Evolutionary conservation across 768 basidiomycete genomes (phyloP), one percentile per base, ranked within the genome.

Genomic region (Mycena kentingensis): DNA sequence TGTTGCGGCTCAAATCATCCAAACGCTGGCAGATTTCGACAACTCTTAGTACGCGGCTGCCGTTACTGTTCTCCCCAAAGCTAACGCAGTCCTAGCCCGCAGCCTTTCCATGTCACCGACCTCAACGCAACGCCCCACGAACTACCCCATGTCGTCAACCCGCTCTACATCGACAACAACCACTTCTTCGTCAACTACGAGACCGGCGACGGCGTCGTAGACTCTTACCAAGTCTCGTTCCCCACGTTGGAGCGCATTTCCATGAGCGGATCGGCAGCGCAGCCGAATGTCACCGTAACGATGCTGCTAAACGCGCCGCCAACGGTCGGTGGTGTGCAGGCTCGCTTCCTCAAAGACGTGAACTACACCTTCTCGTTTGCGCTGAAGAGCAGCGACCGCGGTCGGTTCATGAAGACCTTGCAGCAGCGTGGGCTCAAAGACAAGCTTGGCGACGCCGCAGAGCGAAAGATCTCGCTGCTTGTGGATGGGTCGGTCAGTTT

Each of bases 391-490:
- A n/a, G 24, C 3, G 54, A 55, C 15, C 37, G 26, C 24, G 43
- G n/a, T 24, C 46, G 34, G 4, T 58, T 63, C 22, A 15, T 59
- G 32, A 39, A 58, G 28, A n/a, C 52, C 34, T 28, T 63, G 2
- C 50, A 44, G 18, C 54, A 48, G 8, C 31, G 62, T 18, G 62
- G 60, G n/a, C 6, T 54, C 39, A 59, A 51, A 54, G 47, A 46
- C 36, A 25, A 57, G 26, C 27, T 60, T 16, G 49, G 54, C 35
- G 49, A 35, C 27, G 39, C 51, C 5, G 27, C 36, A 29, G 55
- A 54, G 18, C 51, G 52, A 18, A 63, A 63, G 52, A 48, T 63
- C 13, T 63, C 62, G 24, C 52, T 43, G 34, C 31, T 51, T 32
- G 49, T 26, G 18, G 53, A 55, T 32, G 46, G 35, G 16, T n/a